phyloP scores from a whole-genome alignment of 1,284 basidiomycete genomes.

The Sanguinoderma infundibulare region DNA sequence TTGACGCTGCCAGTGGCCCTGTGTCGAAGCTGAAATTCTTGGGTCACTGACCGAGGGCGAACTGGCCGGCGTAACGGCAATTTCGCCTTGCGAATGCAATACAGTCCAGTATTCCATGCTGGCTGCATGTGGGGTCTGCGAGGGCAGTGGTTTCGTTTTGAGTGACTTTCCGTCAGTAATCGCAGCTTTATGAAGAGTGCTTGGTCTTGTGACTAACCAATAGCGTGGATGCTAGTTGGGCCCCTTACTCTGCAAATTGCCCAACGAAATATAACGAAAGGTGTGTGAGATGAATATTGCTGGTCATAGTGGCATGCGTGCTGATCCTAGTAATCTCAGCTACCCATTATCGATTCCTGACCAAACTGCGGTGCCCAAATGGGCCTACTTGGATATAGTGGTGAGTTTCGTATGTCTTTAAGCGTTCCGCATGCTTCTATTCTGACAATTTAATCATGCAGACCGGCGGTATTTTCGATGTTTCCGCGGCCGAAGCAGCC shows the following conservation, averaged over 20 bases:
- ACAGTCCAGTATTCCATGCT: constrained; percentile 3
- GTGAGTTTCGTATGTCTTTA: background rate
- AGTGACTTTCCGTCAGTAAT: too few relatives aligned
- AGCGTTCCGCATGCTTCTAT: background rate
- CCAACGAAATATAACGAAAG: background rate
- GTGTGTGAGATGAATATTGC: background rate
- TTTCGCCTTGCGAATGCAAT: constrained; percentile 7
- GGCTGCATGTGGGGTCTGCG: constrained; percentile 1
- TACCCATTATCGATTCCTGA: background rate
- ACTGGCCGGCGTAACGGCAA: too few relatives aligned
- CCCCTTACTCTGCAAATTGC: background rate
- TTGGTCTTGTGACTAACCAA: too few relatives aligned
- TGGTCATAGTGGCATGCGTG: background rate
- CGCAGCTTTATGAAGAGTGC: too few relatives aligned
- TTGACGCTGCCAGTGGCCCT: too few relatives aligned
- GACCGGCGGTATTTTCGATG: background rate
- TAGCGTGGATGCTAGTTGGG: background rate
- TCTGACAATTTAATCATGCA: background rate
- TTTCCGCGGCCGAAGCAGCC: background rate
- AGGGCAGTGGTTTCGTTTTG: background rate
- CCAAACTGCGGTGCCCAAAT: background rate
- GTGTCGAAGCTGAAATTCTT: too few relatives aligned
- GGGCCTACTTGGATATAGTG: background rate
- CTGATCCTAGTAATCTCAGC: background rate
- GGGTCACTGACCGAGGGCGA: too few relatives aligned